These are phyloP conservation scores for Metroxylon sagu DNA, from an alignment of 176 grass and related monocot species.

Conservation along the genomic window DNA sequence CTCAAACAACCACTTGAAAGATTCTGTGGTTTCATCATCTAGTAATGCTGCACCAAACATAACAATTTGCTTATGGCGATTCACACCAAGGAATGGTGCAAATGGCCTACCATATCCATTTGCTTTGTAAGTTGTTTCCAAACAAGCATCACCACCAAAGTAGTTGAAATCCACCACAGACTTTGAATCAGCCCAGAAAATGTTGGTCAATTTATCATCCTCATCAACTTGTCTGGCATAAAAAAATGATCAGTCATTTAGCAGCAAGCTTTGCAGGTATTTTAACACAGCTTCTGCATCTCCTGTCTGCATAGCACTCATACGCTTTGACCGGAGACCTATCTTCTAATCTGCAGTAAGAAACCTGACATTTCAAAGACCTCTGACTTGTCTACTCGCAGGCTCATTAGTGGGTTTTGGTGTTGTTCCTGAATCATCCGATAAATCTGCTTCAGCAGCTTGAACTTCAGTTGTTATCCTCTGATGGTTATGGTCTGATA, in stretches of 20 bases:
- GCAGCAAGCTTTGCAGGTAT: conserved; percentile 28
- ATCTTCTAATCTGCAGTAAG: conserved; percentile 28
- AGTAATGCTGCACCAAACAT: conserved; percentile 9
- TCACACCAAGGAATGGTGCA: conserved; percentile 21
- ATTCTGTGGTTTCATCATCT: conserved; percentile 24
- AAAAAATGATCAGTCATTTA: conserved; percentile 19
- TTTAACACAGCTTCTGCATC: conserved; percentile 42
- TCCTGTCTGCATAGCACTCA: conserved; percentile 30
- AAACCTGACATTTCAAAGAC: conserved; percentile 18
- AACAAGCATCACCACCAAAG: conserved; percentile 20
- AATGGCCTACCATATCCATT: conserved; percentile 29
- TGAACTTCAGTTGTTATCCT: conserved; percentile 31
- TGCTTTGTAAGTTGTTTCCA: conserved; percentile 27
- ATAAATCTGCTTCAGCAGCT: conserved; percentile 17
- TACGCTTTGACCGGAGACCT: conserved; percentile 27
- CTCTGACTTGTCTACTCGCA: conserved; percentile 3
- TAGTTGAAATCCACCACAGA: conserved; percentile 15
- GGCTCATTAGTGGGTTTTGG: conserved; percentile 11
- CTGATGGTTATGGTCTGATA: conserved; percentile 44
- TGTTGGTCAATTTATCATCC: conserved; percentile 27
- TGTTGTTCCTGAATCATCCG: conserved; percentile 21
- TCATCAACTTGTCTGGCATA: conserved; percentile 21
- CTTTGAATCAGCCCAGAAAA: conserved; percentile 24
- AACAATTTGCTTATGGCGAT: conserved; percentile 30
- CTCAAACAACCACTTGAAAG: conserved; percentile 29